phyloP scores from a whole-genome alignment of 441 rosid species.

The Brassica balearica region DNA sequence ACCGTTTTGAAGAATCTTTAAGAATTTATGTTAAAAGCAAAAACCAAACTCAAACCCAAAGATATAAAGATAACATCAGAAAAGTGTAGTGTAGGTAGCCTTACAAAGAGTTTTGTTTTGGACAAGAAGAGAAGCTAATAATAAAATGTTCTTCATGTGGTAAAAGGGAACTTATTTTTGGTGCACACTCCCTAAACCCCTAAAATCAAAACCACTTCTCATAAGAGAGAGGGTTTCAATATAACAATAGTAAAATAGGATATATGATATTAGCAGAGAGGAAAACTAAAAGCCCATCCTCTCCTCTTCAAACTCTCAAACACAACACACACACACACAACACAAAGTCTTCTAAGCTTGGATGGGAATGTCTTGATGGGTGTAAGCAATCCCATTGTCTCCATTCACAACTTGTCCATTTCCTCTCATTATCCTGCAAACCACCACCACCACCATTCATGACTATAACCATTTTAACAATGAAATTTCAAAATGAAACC shows the following conservation, averaged over 20 bases:
- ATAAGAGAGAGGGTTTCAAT: slow-evolving; percentile 45
- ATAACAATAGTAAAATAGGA: slow-evolving; percentile 21
- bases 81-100: slow-evolving; percentile 28
- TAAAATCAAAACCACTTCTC: slow-evolving; percentile 43
- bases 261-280: slow-evolving; percentile 40
- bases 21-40: background rate
- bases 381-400: slow-evolving; percentile 75
- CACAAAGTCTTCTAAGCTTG: slow-evolving; percentile 6
- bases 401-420: slow-evolving; percentile 94
- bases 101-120: slow-evolving; percentile 21
- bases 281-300: slow-evolving; percentile 43
- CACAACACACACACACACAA: slow-evolving; percentile 15
- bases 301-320: slow-evolving; percentile 30
- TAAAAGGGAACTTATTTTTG: slow-evolving; percentile 38
- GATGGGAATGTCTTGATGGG: slow-evolving; percentile 63
- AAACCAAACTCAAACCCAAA: background rate
- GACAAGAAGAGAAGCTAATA: slow-evolving; percentile 34
- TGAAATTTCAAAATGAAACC: no score
- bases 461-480: slow-evolving; percentile 2
- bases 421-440: slow-evolving; percentile 83
- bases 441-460: background rate
- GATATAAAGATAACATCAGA: background rate
- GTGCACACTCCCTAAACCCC: slow-evolving; percentile 40
- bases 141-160: slow-evolving; percentile 28
- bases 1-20: background rate